Base-by-base conservation (phyloP, 2,329 filamentous ascomycete genomes). In the Cladosporium sp. region DNA sequence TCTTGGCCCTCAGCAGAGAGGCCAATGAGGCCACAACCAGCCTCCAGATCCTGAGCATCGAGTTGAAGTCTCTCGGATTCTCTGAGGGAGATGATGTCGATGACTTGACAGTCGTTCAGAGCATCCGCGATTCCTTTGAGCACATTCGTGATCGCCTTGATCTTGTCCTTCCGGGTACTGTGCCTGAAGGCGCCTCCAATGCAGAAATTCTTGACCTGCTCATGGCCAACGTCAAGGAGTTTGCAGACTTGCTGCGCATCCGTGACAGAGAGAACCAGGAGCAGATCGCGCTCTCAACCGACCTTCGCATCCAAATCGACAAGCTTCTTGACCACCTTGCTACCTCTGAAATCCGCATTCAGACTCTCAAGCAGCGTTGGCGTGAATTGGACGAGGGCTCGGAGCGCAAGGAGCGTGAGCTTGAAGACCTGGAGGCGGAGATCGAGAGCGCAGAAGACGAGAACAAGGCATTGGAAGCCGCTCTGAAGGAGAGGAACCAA, bases 31-130 rank as follows among this genome's bases (percentile, higher is more conserved):
- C 74, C 5, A 72, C 74, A 60, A 70, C 74, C 4, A 69, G 72
- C 5, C 69, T 80, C 3, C 70, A 75, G 30, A 69, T 79, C 39
- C 65, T 79, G 14, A 69, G 72, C 9, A 73, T 80, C 20, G 75
- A 79, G 60, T 67, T 80, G 3, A 69, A 75, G 57, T 74, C 74
- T 30, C 71, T 80, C 17, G 72, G 76, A 25, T 74, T 79, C 60
- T 54, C 57, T 14, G 50, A 34, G 3, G 67, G 64, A 30, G 61
- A 55, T 9, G 64, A 74, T 5, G 66, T 69, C 14, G 64, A 67
- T 1, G 72, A 73, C 15, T 64, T 70, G 15, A 67, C 65, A 7
- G 65, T 68, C 22, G 73, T 80, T 22, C 63, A 65, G 22, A 71
- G 70, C 54, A 70, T 80, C 47, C 76, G 77, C 20, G 70, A 73